Evolutionary conservation across 495 filamentous ascomycete species (phyloP).

Genomic region (Zalerion maritima): DNA sequence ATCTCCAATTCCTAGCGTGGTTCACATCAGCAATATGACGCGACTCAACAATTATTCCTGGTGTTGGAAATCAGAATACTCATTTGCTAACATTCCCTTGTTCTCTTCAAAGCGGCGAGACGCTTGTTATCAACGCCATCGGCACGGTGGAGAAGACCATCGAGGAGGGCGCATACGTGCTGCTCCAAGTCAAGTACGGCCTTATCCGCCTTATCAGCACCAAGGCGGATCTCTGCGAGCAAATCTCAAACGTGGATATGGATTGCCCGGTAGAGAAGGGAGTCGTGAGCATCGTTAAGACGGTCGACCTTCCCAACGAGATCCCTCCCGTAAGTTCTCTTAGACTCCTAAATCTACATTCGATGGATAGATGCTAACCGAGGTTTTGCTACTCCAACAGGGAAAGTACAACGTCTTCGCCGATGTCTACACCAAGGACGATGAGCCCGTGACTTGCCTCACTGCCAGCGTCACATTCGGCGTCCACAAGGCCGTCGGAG

Average conservation of each 20-base stretch:
- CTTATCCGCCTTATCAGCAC: slow-evolving; percentile 77
- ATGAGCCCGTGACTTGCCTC: slow-evolving; percentile 66
- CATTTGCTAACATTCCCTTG: neutral
- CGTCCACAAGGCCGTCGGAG: slow-evolving; percentile 8
- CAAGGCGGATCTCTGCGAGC: slow-evolving; percentile 68
- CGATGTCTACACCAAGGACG: slow-evolving; percentile 60
- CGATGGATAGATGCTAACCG: neutral
- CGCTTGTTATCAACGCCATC: slow-evolving; percentile 62
- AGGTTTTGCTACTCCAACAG: slow-evolving; percentile 25
- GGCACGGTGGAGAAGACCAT: slow-evolving; percentile 57
- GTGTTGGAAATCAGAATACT: slow-evolving; percentile 5
- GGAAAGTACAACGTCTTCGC: slow-evolving; percentile 81
- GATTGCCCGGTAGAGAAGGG: slow-evolving; percentile 78
- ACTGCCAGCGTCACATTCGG: slow-evolving; percentile 50
- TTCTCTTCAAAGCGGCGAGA: slow-evolving; percentile 45
- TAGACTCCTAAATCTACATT: neutral
- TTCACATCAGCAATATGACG: neutral
- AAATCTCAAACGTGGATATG: slow-evolving; percentile 75
- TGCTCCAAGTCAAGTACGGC: slow-evolving; percentile 82
- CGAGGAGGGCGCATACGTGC: slow-evolving; percentile 61
- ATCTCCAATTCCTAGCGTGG: slow-evolving; percentile 1
- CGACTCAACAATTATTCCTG: slow-evolving; percentile 5
- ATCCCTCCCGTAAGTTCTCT: slow-evolving; percentile 66
- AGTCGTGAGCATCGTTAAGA: slow-evolving; percentile 53
- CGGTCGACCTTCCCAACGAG: slow-evolving; percentile 69